These are phyloP conservation scores for Quercus lobata DNA, from an alignment of 331 rosid species.

Conservation along the genomic window DNA sequence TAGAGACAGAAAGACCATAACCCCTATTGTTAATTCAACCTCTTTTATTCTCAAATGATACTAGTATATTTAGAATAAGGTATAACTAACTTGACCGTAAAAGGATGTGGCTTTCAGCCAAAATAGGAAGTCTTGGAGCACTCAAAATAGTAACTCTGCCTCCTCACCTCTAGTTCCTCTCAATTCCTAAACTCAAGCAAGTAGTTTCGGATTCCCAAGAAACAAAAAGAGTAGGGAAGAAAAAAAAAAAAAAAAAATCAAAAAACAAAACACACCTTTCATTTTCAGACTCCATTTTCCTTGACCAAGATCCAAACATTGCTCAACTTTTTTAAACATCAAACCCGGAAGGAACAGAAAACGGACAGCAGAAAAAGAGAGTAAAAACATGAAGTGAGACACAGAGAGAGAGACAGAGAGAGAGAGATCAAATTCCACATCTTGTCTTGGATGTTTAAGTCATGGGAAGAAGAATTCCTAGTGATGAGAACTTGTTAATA, in stretches of 20 bases:
- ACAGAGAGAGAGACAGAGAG: neutral
- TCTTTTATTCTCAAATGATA: neutral
- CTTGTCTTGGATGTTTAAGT: constrained; percentile 13
- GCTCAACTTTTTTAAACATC: neutral
- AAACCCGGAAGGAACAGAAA: neutral
- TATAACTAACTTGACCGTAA: neutral
- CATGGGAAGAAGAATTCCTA: constrained; percentile 66
- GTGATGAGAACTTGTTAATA: constrained; percentile 30
- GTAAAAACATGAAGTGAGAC: neutral
- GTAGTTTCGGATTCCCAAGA: constrained; percentile 27
- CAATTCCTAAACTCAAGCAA: constrained; percentile 54
- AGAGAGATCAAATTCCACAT: neutral
- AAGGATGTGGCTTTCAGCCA: constrained; percentile 11
- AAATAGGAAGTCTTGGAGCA: constrained; percentile 17
- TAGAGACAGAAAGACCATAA: neutral
- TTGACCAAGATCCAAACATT: constrained; percentile 12
- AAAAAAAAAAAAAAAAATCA: no score
- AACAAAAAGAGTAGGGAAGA: neutral
- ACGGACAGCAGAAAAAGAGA: neutral
- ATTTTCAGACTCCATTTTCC: neutral
- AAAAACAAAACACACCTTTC: constrained; percentile 6
- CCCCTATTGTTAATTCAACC: no score
- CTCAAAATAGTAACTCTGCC: constrained; percentile 5
- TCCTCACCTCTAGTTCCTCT: constrained; percentile 24
- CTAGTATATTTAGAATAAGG: neutral